phyloP scores from a whole-genome alignment of 2,329 filamentous ascomycete genomes.

The Colletotrichum tropicicola region DNA sequence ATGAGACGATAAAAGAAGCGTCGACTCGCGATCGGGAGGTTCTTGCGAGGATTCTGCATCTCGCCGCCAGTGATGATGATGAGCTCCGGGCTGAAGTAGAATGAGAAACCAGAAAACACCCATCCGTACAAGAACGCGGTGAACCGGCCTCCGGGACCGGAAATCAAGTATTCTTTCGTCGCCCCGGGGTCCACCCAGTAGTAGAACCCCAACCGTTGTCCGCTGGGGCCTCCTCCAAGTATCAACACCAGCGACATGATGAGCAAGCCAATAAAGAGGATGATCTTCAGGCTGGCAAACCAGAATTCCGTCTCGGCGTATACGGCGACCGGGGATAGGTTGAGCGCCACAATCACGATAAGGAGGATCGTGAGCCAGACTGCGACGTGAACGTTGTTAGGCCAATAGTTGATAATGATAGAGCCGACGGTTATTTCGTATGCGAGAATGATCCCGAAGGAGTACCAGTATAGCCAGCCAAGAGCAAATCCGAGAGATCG shows the following conservation, averaged over 20 bases:
- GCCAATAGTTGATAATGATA: constrained; percentile 35
- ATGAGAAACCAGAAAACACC: constrained; percentile 33
- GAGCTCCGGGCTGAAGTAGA: constrained; percentile 34
- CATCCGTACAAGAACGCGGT: constrained; percentile 33
- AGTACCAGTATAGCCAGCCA: constrained; percentile 51
- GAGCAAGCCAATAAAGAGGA: constrained; percentile 67
- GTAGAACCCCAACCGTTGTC: constrained; percentile 32
- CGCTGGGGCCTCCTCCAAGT: constrained; percentile 31
- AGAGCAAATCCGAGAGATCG: constrained; percentile 45
- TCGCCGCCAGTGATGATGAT: constrained; percentile 35
- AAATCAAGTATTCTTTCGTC: constrained; percentile 16
- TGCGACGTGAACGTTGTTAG: constrained; percentile 22
- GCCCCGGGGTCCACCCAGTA: constrained; percentile 28
- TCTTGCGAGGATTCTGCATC: constrained; percentile 55
- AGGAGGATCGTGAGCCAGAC: constrained; percentile 33
- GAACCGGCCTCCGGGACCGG: constrained; percentile 32
- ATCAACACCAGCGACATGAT: constrained; percentile 60
- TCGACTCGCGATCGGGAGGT: constrained; percentile 36
- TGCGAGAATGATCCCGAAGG: constrained; percentile 46
- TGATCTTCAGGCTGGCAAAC: constrained; percentile 62
- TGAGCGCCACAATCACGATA: constrained; percentile 30
- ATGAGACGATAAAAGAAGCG: constrained; percentile 36
- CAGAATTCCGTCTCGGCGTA: constrained; percentile 68
- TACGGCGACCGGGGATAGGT: constrained; percentile 16
- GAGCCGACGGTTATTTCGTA: constrained; percentile 33